A percentile compares a stretch with the other conserved stretches of the same genome.
These are phyloP conservation scores for Lasiodiplodia gonubiensis DNA, from an alignment of 2,329 filamentous ascomycete species.

Conservation along the genomic window DNA sequence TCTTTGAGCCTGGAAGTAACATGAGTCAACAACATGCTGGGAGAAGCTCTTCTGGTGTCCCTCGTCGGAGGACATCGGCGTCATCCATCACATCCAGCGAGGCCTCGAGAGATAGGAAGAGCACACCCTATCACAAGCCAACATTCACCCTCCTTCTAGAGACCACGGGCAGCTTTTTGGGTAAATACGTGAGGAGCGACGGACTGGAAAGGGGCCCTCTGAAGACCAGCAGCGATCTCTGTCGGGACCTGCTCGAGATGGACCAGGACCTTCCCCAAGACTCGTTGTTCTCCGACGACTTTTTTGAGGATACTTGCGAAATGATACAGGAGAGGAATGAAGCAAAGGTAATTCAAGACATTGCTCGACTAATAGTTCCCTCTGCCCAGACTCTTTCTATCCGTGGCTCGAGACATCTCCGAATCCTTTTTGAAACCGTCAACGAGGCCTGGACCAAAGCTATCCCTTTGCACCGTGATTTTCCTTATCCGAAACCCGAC, in stretches of 20 bases:
- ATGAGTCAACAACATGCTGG: background rate
- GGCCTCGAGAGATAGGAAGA: constrained; percentile 30
- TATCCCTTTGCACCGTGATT: constrained; percentile 38
- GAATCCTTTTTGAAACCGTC: constrained; percentile 47
- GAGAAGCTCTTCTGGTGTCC: background rate
- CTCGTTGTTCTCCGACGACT: constrained; percentile 47
- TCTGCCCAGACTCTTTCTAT: constrained; percentile 9
- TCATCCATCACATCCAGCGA: background rate
- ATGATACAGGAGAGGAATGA: constrained; percentile 12
- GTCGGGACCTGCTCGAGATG: constrained; percentile 39
- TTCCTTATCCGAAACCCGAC: background rate
- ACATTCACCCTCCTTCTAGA: constrained; percentile 46
- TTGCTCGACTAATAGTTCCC: constrained; percentile 24
- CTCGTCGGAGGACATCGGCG: background rate
- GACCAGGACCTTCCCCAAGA: constrained; percentile 42
- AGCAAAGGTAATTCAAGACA: constrained; percentile 11
- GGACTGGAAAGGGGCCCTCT: constrained; percentile 41
- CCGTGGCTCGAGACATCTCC: constrained; percentile 11
- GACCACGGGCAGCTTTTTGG: constrained; percentile 52
- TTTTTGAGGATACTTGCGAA: constrained; percentile 42
- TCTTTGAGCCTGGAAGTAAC: background rate
- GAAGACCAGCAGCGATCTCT: constrained; percentile 35
- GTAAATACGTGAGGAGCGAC: constrained; percentile 39
- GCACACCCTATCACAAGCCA: constrained; percentile 35
- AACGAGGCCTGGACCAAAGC: constrained; percentile 53